Base-by-base conservation (phyloP, 2,329 filamentous ascomycete species). In the Capronia coronata region DNA sequence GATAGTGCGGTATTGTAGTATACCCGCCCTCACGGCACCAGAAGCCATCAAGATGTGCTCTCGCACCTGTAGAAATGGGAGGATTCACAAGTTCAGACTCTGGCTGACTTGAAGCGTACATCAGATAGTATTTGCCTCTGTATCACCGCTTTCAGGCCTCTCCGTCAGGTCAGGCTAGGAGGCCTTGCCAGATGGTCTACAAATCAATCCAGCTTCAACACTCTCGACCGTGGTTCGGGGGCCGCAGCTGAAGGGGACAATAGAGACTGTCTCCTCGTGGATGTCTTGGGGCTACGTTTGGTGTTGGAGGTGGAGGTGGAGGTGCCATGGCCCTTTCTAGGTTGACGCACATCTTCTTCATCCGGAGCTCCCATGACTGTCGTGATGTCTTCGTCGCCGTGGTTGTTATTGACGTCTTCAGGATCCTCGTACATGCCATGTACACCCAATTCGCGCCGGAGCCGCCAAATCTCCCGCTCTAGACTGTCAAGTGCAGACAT, bases 401-500 rank as follows among this genome's bases (percentile, higher is more conserved):
- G 9, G 10, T 22, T 14, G 35, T 38, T 8, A 19, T 38, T n/a
- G 8, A 5, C 7, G 13, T 38, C 9, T 3, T 16, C 18, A 41
- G 34, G 21, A 19, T 40, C 18, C 2, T 38, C 14, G 27, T 52
- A 45, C 19, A 45, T 23, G 9, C 48, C 42, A 5, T 38, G 10
- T 3, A 46, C 21, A 21, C 46, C 57, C 5, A 59, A 35, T 5
- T 54, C 45, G 3, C 47, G 39, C 16, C 58, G 50, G 14, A 50
- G 2, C 10, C 14, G 19, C 49, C 54, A 51, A 19, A 75, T 65
- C 44, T 68, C 61, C 16, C 63, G 59, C 56, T 75, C 72, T 29
- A 72, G 50, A 13, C 47, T 46, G 22, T 62, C 65, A 67, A 75
- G 71, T 54, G 70, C 64, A n/a, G 62, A 58, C 4, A 64, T 51